Conservation (phyloP, 768 basidiomycete species). For the Boletellus ananas region DNA sequence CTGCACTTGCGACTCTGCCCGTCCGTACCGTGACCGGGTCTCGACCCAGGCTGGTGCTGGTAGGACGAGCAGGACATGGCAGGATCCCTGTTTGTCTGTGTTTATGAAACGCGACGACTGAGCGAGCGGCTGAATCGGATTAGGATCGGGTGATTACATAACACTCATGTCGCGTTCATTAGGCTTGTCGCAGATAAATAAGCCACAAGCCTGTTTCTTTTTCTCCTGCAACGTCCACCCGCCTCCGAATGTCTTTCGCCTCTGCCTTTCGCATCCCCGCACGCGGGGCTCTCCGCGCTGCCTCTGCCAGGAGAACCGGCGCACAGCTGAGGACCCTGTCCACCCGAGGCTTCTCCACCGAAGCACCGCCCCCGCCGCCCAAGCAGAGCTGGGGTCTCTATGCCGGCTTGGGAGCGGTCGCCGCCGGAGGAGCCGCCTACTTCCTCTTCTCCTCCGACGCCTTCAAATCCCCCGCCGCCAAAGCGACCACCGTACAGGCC, state of each 20-base stretch:
- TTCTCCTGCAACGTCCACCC: background rate
- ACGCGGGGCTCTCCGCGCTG: conserved; percentile 40
- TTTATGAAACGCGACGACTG: background rate
- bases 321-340: conserved; percentile 36
- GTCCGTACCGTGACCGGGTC: too few species aligned
- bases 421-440: conserved; percentile 60
- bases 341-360: conserved; percentile 60
- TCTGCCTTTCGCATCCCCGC: conserved; percentile 45
- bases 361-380: conserved; percentile 37
- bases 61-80: too few species aligned
- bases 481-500: conserved; percentile 58
- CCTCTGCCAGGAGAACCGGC: conserved; percentile 25
- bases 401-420: conserved; percentile 58
- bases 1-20: too few species aligned
- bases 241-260: conserved; percentile 54
- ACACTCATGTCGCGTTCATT: background rate
- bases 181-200: conserved; percentile 13
- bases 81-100: background rate
- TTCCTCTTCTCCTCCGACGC: conserved; percentile 51
- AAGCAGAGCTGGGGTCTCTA: conserved; percentile 59
- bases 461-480: conserved; percentile 49
- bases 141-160: conserved; percentile 13
- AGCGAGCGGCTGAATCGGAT: background rate
- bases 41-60: too few species aligned
- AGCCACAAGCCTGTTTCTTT: background rate